A percentile compares a stretch with the other conserved stretches of the same genome.
These are phyloP conservation scores for Phylloporus scabripes DNA, from an alignment of 768 basidiomycete species.

Conservation along the genomic window DNA sequence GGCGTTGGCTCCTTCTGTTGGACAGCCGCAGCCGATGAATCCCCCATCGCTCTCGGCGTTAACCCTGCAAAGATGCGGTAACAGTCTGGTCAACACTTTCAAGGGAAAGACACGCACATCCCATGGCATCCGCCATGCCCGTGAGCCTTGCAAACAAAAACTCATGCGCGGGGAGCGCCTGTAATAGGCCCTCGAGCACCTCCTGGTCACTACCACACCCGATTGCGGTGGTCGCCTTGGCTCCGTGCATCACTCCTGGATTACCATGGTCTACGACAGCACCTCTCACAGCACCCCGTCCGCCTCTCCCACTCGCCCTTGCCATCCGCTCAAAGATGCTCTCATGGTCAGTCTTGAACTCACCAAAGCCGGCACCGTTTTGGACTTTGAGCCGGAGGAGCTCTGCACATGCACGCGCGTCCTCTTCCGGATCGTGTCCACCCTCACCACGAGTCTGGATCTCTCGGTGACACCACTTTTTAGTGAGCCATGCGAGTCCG, in stretches of 20 bases:
- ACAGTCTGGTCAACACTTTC: background rate
- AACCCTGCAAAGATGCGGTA: conserved; percentile 42
- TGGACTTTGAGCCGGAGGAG: conserved; percentile 77
- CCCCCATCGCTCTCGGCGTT: conserved; percentile 47
- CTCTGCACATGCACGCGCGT: conserved; percentile 84
- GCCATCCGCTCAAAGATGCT: conserved; percentile 83
- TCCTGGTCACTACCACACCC: conserved; percentile 76
- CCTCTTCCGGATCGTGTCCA: conserved; percentile 93
- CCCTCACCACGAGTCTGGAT: conserved; percentile 83
- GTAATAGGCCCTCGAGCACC: conserved; percentile 63
- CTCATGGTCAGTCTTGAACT: conserved; percentile 80
- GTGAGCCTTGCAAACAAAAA: conserved; percentile 84
- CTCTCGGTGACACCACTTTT: conserved; percentile 86
- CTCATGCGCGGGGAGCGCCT: conserved; percentile 59
- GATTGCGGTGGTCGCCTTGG: conserved; percentile 72
- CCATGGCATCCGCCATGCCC: conserved; percentile 69
- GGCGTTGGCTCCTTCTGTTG: conserved; percentile 31
- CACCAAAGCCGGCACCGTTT: conserved; percentile 74
- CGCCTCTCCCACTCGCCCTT: conserved; percentile 43
- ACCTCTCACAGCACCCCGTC: conserved; percentile 40
- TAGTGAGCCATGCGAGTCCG: conserved; percentile 93
- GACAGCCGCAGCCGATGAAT: conserved; percentile 25
- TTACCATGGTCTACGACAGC: conserved; percentile 87
- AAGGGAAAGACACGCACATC: conserved; percentile 52
- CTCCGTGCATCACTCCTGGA: conserved; percentile 76